These are phyloP conservation scores for Coemansia sp. DNA, from an alignment of 192 early-diverging fungal genomes.

Conservation along the genomic window DNA sequence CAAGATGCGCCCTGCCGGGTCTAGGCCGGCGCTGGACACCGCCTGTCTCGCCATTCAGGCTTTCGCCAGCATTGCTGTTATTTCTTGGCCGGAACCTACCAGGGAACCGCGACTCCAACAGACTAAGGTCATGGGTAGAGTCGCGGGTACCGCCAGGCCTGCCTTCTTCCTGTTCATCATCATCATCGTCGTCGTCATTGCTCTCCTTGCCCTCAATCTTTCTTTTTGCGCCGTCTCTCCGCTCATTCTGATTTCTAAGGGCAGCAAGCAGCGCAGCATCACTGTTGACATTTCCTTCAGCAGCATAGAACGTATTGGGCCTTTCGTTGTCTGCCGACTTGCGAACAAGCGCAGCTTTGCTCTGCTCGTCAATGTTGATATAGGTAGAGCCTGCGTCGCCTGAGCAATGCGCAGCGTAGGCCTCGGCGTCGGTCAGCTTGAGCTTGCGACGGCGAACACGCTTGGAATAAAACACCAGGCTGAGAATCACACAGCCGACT, in stretches of 20 bases:
- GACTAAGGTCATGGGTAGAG: not conserved
- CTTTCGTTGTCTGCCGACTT: not conserved
- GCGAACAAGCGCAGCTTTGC: not conserved
- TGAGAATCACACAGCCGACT: not conserved
- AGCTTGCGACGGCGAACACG: constrained; percentile 3
- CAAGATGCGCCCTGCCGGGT: not conserved
- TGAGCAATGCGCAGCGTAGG: not conserved
- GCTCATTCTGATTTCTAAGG: not conserved
- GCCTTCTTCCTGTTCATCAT: not conserved
- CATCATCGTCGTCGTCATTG: not conserved
- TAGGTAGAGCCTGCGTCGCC: not conserved
- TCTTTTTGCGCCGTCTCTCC: too few species aligned
- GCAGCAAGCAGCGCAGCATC: not conserved
- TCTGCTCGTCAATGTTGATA: not conserved
- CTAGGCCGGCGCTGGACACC: not conserved
- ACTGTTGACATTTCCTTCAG: not conserved
- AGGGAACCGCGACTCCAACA: not conserved
- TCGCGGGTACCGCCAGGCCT: not conserved
- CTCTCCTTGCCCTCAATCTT: not conserved
- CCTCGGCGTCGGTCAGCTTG: not conserved
- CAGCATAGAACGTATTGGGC: not conserved
- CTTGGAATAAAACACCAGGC: constrained; percentile 4
- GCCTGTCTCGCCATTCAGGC: not conserved
- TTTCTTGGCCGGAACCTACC: not conserved
- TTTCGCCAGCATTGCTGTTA: not conserved